phyloP scores from a whole-genome alignment of 148 eudicot species.

The Camellia granthamiana region DNA sequence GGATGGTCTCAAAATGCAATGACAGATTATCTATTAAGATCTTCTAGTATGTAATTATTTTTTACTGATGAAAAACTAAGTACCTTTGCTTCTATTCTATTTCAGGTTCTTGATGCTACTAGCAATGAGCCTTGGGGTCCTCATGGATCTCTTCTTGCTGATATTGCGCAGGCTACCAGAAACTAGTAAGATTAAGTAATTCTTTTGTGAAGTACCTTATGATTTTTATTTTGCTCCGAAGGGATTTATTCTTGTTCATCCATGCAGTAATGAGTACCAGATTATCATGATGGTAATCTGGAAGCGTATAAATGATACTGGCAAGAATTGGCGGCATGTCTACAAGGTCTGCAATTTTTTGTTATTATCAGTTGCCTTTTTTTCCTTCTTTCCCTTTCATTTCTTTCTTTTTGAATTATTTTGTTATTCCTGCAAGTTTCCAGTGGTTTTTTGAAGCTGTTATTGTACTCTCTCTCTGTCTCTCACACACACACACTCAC shows the following conservation, averaged over 20 bases:
- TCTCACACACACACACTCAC: too few relatives aligned
- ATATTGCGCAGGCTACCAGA: constrained; percentile 82
- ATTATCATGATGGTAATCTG: constrained; percentile 86
- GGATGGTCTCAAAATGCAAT: background rate
- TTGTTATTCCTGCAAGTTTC: background rate
- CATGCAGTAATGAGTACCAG: constrained; percentile 86
- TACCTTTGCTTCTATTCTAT: background rate
- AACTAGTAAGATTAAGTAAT: constrained; percentile 60
- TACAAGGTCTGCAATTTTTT: constrained; percentile 45
- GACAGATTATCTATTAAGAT: background rate
- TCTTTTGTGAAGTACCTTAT: background rate
- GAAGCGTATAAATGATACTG: constrained; percentile 91
- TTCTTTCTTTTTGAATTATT: background rate
- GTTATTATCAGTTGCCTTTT: background rate
- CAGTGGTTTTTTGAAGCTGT: background rate
- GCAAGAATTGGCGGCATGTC: constrained; percentile 96
- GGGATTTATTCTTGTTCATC: constrained; percentile 12
- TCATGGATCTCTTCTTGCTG: constrained; percentile 93
- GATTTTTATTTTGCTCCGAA: background rate
- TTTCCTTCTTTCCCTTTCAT: background rate
- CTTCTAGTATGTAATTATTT: background rate
- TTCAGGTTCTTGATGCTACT: constrained; percentile 96
- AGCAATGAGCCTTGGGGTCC: constrained; percentile 99
- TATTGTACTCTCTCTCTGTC: background rate
- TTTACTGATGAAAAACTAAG: background rate